Percentiles rank a stretch among this genome's conserved stretches.
These are phyloP conservation scores for Cymbidium sinense DNA, from an alignment of 106 monocot species.

Conservation along the genomic window DNA sequence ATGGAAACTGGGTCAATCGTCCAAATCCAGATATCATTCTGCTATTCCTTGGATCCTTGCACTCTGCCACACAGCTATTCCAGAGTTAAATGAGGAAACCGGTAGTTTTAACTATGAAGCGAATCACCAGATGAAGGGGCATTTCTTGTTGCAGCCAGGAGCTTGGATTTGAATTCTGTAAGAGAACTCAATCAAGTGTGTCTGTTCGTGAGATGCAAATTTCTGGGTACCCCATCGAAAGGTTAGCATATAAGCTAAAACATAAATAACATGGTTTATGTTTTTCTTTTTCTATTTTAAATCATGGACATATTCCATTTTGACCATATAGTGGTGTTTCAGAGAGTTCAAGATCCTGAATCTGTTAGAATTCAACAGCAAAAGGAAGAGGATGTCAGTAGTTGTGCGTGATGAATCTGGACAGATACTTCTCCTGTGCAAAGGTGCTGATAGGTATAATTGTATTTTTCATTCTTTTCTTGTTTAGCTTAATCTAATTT, in stretches of 20 bases:
- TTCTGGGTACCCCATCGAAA: conserved; percentile 38
- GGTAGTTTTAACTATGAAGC: conserved; percentile 85
- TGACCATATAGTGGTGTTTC: conserved; percentile 4
- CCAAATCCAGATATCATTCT: conserved; percentile 49
- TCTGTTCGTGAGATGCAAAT: conserved; percentile 56
- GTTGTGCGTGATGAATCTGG: conserved; percentile 68
- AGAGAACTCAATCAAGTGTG: conserved; percentile 84
- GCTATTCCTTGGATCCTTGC: conserved; percentile 91
- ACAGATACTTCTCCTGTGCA: conserved; percentile 83
- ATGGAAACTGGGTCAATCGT: conserved; percentile 76
- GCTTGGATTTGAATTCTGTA: conserved; percentile 95
- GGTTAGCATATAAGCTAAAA: conserved; percentile 29
- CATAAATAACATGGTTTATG: not conserved
- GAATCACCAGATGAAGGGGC: conserved; percentile 96
- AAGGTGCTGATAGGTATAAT: conserved; percentile 92
- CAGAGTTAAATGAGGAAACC: conserved; percentile 76
- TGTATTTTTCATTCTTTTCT: not conserved
- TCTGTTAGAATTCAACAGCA: conserved; percentile 91
- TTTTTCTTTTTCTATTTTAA: not conserved
- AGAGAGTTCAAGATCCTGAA: conserved; percentile 93
- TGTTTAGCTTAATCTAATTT: not conserved
- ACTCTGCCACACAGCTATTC: conserved; percentile 86
- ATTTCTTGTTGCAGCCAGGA: conserved; percentile 97
- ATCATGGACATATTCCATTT: not conserved
- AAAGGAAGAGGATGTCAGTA: conserved; percentile 97